phyloP scores from a whole-genome alignment of 73 alveolate species.

The Symbiodinium pilosum region DNA sequence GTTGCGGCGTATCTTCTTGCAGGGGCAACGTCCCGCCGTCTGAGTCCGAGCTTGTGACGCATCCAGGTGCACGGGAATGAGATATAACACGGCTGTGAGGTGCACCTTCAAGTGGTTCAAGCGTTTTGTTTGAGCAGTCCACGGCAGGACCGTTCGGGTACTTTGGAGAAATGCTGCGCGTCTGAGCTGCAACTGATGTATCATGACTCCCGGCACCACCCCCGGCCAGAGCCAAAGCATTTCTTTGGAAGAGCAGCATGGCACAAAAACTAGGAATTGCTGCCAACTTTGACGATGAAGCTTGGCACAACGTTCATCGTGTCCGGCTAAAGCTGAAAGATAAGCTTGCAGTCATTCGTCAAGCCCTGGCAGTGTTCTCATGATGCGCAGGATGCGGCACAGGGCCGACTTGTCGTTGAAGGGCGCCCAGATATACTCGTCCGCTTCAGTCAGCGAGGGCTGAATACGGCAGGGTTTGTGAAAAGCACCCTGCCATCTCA shows the following conservation, averaged over 20 bases:
- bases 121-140: too few relatives aligned
- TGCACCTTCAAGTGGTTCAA: too few relatives aligned
- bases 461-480: conserved; percentile 71
- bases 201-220: too few relatives aligned
- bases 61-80: neutral
- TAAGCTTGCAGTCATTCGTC: too few relatives aligned
- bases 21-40: conserved; percentile 8
- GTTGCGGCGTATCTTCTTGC: neutral
- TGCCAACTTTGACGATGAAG: conserved; percentile 51
- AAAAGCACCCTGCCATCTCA: too few relatives aligned
- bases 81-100: too few relatives aligned
- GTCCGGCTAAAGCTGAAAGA: neutral
- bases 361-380: too few relatives aligned
- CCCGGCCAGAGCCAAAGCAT: too few relatives aligned
- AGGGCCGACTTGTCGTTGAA: conserved; percentile 37
- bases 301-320: neutral
- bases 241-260: too few relatives aligned
- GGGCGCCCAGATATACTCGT: conserved; percentile 74
- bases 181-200: neutral
- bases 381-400: too few relatives aligned
- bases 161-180: conserved; percentile 74
- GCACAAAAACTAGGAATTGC: conserved; percentile 19
- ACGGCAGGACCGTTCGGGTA: conserved; percentile 82
- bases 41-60: conserved; percentile 5
- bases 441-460: conserved; percentile 84